Evolutionary conservation across 2,329 filamentous ascomycete species (phyloP).

Genomic region (Ceratocystis lukuohia): DNA sequence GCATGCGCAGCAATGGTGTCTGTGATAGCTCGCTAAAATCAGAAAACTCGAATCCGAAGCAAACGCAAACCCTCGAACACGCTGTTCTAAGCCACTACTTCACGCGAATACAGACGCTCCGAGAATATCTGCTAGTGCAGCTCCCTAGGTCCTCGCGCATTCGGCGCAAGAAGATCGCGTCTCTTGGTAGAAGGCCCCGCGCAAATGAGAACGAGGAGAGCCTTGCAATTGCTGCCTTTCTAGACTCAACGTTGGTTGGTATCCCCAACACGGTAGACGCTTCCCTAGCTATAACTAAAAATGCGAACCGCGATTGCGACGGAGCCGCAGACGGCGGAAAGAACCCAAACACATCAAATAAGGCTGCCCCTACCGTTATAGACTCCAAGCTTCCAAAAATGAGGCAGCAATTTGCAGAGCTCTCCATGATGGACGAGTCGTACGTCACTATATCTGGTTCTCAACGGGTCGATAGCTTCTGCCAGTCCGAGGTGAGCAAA

Average conservation of each 20-base stretch:
- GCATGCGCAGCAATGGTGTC: background rate
- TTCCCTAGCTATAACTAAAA: background rate
- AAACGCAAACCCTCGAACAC: background rate
- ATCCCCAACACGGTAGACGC: background rate
- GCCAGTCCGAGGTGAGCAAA: conserved; percentile 48
- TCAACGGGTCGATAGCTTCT: conserved; percentile 32
- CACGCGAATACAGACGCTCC: conserved; percentile 48
- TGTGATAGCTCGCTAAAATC: background rate
- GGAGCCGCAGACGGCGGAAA: background rate
- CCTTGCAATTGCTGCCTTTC: conserved; percentile 18
- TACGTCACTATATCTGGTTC: conserved; percentile 37
- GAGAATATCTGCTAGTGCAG: conserved; percentile 53
- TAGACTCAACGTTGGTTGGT: conserved; percentile 20
- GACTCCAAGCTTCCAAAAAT: background rate
- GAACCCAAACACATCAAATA: background rate
- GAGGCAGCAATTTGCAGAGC: background rate
- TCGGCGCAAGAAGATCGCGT: conserved; percentile 42
- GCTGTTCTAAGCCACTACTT: conserved; percentile 39
- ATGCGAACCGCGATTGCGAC: conserved; percentile 1
- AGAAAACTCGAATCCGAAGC: background rate
- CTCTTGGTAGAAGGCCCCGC: conserved; percentile 32
- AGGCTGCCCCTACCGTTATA: background rate
- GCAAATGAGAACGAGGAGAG: conserved; percentile 17
- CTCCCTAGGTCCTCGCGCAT: conserved; percentile 55
- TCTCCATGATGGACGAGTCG: conserved; percentile 35